A percentile compares a stretch with the other conserved stretches of the same genome.
Conservation (phyloP, 2,329 filamentous ascomycete species). For the Emmonsiellopsis sp. region DNA sequence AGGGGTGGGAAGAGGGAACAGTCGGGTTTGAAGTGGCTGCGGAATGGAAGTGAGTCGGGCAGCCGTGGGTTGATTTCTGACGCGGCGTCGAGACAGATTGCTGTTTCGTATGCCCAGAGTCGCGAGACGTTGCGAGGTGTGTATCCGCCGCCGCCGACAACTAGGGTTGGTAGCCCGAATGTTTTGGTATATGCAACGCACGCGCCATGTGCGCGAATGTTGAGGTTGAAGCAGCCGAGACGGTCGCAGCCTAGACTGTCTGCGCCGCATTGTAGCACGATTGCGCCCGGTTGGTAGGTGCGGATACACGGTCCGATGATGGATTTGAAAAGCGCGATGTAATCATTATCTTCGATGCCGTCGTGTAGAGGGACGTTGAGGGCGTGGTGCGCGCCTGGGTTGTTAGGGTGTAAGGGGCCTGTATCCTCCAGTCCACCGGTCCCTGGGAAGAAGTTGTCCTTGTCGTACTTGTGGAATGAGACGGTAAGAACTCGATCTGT, state of each 20-base stretch:
- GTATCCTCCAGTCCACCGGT: slow-evolving; percentile 82
- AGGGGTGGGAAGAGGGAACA: slow-evolving; percentile 82
- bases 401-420: slow-evolving; percentile 71
- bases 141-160: slow-evolving; percentile 92
- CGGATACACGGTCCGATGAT: slow-evolving; percentile 71
- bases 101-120: slow-evolving; percentile 94
- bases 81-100: slow-evolving; percentile 70
- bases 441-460: slow-evolving; percentile 74
- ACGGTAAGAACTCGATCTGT: slow-evolving; percentile 86
- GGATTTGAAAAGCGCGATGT: slow-evolving; percentile 72
- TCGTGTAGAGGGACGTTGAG: slow-evolving; percentile 87
- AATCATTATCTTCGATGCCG: slow-evolving; percentile 85
- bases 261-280: slow-evolving; percentile 91
- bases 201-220: slow-evolving; percentile 85
- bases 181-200: slow-evolving; percentile 86
- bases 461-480: slow-evolving; percentile 95
- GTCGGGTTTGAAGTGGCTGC: slow-evolving; percentile 79
- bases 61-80: slow-evolving; percentile 63
- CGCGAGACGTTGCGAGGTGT: slow-evolving; percentile 93
- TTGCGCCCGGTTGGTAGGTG: slow-evolving; percentile 78
- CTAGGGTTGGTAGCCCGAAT: slow-evolving; percentile 69
- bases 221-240: slow-evolving; percentile 90
- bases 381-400: slow-evolving; percentile 79
- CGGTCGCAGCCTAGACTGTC: slow-evolving; percentile 91
- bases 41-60: slow-evolving; percentile 72